Evolutionary conservation across 208 protist species (phyloP), one percentile per base, ranked within the genome.

Genomic region (Acanthamoeba triangularis): DNA sequence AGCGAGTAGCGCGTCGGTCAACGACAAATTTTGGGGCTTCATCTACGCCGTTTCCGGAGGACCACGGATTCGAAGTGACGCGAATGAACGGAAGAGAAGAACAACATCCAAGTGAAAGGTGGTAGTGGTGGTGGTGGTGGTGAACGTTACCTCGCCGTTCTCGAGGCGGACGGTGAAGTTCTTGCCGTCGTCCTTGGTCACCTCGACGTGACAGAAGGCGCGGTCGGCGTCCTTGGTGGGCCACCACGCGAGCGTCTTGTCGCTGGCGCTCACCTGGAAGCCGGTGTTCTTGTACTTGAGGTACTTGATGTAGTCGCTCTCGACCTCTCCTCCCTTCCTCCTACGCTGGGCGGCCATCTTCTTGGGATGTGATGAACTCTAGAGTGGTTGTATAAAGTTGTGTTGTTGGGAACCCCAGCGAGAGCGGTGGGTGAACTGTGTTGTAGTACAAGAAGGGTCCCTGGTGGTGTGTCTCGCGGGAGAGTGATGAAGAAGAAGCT

Each of bases 221-320:
- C 49, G 52, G 49, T 97, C 96, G 61, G 49, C 90, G 37, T 97
- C 95, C 61, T 96, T 97, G 61, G 95, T 91, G 94, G 96, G 96
- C 44, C 65, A 97, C 96, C 96, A 97, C 49, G 95, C 54, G 28
- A 96, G 94, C 52, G 93, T 96, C 85, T 97, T 97, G 56, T 97
- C 96, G 30, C 93, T 92, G 33, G 92, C 94, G 23, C 93, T 74
- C 0, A 96, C 47, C 80, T 97, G 94, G 90, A 96, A 96, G 35
- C 74, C 41, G 35, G 30, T 96, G 90, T 80, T 94, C 95, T 96
- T 96, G 84, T 63, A 56, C 52, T 97, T 97, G 10, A 97, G 74
- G 52, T 95, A 96, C 88, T 97, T 97, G 28, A 72, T 63, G 69
- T 96, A 96, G 88, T 96, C 94, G 88, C 88, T 93, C 67, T 93